phyloP scores from a whole-genome alignment of 495 filamentous ascomycete genomes.

The Copromyces sp. region DNA sequence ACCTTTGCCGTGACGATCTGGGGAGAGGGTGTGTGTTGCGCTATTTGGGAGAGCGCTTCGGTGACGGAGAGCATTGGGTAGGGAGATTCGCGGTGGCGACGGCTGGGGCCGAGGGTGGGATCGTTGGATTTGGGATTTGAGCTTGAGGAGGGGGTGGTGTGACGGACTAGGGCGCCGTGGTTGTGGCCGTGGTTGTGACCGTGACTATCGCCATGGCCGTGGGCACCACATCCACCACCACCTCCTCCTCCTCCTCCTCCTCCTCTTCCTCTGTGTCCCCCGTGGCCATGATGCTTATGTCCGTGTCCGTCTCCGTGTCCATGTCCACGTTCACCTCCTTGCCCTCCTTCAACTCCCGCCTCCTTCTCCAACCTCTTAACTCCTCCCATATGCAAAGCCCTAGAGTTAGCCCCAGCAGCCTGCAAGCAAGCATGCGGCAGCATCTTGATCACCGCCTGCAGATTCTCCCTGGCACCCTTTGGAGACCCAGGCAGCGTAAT shows the following conservation, averaged over 20 bases:
- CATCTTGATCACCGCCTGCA: conserved; percentile 80
- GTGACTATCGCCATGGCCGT: conserved; percentile 43
- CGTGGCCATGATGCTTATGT: conserved; percentile 30
- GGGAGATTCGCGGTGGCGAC: conserved; percentile 71
- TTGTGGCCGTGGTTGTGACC: too few relatives aligned
- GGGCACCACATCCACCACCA: conserved; percentile 15
- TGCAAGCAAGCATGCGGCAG: conserved; percentile 90
- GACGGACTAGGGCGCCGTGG: conserved; percentile 54
- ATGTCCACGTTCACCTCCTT: conserved; percentile 12
- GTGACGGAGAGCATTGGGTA: conserved; percentile 87
- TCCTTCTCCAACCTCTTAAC: conserved; percentile 75
- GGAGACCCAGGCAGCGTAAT: conserved; percentile 90
- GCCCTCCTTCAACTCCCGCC: conserved; percentile 42
- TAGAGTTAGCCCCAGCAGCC: conserved; percentile 72
- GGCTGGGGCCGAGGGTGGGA: conserved; percentile 64
- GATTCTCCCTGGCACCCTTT: conserved; percentile 92
- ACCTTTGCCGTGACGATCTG: conserved; percentile 47
- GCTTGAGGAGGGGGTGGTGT: conserved; percentile 47
- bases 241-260: not conserved
- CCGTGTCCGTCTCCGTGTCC: conserved; percentile 10
- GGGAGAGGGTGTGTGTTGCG: conserved; percentile 54
- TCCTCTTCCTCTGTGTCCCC: conserved; percentile 28
- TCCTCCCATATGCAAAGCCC: conserved; percentile 69
- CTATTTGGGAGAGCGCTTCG: conserved; percentile 66
- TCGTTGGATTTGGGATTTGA: conserved; percentile 65